These are phyloP conservation scores for Sarocladiaceae sp. DNA, from an alignment of 2,329 filamentous ascomycete species.

Conservation along the genomic window DNA sequence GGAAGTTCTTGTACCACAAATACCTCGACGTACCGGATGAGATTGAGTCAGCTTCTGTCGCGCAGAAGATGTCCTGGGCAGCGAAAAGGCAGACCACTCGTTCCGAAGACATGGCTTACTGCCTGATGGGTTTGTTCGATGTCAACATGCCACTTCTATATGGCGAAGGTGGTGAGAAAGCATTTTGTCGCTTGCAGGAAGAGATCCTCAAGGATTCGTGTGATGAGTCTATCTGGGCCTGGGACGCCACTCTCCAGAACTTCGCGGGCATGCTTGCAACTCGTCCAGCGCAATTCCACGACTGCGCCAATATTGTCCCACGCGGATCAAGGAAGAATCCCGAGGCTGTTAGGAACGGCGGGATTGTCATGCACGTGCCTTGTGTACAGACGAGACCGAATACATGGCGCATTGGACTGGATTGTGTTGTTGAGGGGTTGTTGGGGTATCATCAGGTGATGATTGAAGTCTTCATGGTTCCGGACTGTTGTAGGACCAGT, in stretches of 20 bases:
- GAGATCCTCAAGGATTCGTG: slow-evolving; percentile 17
- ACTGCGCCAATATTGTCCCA: background rate
- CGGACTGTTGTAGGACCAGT: background rate
- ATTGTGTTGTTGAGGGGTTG: background rate
- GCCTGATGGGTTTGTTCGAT: slow-evolving; percentile 20
- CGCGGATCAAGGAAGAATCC: background rate
- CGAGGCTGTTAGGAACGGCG: background rate
- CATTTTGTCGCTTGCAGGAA: slow-evolving; percentile 19
- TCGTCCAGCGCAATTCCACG: background rate
- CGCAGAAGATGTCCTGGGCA: slow-evolving; percentile 20
- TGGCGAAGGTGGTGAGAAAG: slow-evolving; percentile 14
- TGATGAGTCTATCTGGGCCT: slow-evolving; percentile 20
- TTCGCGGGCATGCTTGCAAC: background rate
- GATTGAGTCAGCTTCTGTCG: slow-evolving; percentile 10
- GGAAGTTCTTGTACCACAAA: too few relatives aligned
- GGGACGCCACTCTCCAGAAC: slow-evolving; percentile 11
- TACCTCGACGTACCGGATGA: slow-evolving; percentile 12
- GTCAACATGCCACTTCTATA: slow-evolving; percentile 23
- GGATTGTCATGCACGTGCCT: background rate
- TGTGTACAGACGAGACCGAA: background rate
- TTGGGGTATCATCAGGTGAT: background rate
- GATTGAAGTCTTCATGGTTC: background rate
- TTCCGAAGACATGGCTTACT: slow-evolving; percentile 21
- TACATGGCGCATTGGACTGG: background rate
- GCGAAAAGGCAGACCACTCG: slow-evolving; percentile 17